Evolutionary conservation across 2,329 filamentous ascomycete genomes (phyloP).

Genomic region (Helotiales sp.): DNA sequence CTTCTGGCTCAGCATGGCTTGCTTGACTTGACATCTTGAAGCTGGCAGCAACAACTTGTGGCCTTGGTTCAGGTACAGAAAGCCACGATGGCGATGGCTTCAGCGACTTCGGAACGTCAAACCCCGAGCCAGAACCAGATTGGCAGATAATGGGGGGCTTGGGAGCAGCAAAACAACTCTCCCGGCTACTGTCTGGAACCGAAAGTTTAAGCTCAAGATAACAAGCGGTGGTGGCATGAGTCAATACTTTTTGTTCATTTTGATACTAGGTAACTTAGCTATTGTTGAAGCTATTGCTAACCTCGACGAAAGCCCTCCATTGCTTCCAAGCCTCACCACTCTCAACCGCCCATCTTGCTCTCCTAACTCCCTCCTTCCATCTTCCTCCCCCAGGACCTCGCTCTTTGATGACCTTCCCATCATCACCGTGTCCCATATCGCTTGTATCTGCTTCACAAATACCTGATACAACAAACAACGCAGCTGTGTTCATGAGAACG

Average conservation of each 20-base stretch:
- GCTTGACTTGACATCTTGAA: neutral
- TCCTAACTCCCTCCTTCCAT: slow-evolving; percentile 93
- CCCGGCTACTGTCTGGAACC: neutral
- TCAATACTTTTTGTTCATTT: neutral
- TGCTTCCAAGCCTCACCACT: slow-evolving; percentile 86
- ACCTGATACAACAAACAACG: slow-evolving; percentile 83
- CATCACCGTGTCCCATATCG: slow-evolving; percentile 78
- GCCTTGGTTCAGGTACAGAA: neutral
- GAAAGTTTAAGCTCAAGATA: neutral
- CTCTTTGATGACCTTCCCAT: slow-evolving; percentile 80
- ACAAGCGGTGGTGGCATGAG: too few species aligned
- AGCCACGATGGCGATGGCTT: neutral
- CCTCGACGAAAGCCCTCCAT: slow-evolving; percentile 82
- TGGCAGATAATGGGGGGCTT: slow-evolving; percentile 1
- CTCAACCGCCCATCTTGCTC: slow-evolving; percentile 85
- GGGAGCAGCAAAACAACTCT: neutral
- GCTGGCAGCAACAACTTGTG: neutral
- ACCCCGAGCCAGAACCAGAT: slow-evolving; percentile 18
- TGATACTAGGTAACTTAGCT: neutral
- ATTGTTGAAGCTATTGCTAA: slow-evolving; percentile 52
- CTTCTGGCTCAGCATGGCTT: neutral
- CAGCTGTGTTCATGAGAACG: slow-evolving; percentile 91
- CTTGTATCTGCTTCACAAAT: slow-evolving; percentile 84
- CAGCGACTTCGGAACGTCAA: slow-evolving; percentile 30
- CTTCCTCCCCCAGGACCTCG: slow-evolving; percentile 82